Evolutionary conservation across 202 grass and related monocot genomes (phyloP).

Genomic region (Carex sylvatica): DNA sequence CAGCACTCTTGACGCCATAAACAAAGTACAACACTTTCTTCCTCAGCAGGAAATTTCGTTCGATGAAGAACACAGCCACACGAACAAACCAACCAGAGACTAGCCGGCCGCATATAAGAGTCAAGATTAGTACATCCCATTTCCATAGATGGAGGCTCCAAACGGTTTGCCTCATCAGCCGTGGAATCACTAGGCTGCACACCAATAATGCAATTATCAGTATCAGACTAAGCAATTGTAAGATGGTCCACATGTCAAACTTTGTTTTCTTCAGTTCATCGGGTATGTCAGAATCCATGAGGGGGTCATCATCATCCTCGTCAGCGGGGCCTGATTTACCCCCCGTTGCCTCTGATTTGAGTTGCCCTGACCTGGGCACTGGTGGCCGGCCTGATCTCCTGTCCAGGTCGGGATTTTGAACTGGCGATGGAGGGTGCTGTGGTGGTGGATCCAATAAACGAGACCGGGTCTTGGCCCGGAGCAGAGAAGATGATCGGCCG

Average conservation of each 20-base stretch:
- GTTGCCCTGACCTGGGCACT: conserved; percentile 33
- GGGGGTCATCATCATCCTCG: conserved; percentile 72
- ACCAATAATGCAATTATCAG: conserved; percentile 57
- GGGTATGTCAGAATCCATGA: conserved; percentile 71
- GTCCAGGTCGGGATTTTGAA: neutral
- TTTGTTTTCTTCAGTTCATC: conserved; percentile 58
- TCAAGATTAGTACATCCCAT: conserved; percentile 68
- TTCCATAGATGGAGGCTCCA: conserved; percentile 70
- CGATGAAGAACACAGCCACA: conserved; percentile 57
- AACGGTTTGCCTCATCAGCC: conserved; percentile 31
- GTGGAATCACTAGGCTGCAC: conserved; percentile 50
- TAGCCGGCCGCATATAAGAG: conserved; percentile 82
- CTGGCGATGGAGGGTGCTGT: neutral
- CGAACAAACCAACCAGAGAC: conserved; percentile 79
- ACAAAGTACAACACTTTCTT: conserved; percentile 95
- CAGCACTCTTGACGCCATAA: conserved; percentile 66
- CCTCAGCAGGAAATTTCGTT: conserved; percentile 76
- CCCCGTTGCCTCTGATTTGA: conserved; percentile 29
- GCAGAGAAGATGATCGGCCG: conserved; percentile 21
- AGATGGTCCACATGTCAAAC: conserved; percentile 45
- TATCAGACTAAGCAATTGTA: conserved; percentile 66
- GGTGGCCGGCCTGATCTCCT: conserved; percentile 21
- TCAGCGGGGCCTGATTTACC: conserved; percentile 44
- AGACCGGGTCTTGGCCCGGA: conserved; percentile 62
- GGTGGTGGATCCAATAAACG: conserved; percentile 66